Evolutionary conservation across 345 rosid genomes (phyloP).

Genomic region (Xanthoceras sorbifolium): DNA sequence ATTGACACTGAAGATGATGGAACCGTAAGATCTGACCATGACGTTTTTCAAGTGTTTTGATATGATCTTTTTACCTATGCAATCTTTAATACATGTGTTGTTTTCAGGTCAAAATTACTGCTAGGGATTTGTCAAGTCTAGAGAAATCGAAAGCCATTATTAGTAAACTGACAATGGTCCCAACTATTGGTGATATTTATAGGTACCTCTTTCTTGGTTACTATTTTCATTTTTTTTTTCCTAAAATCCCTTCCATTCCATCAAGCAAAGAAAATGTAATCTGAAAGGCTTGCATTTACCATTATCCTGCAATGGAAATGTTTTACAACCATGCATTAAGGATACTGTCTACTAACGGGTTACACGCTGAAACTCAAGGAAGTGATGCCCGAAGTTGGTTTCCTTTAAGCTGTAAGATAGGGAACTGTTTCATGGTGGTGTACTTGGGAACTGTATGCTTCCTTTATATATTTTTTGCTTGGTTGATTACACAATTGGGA

Average conservation of each 20-base stretch:
- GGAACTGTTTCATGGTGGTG: constrained; percentile 3
- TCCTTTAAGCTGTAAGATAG: neutral
- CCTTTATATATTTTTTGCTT: constrained; percentile 9
- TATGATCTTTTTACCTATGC: constrained; percentile 24
- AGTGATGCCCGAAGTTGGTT: neutral
- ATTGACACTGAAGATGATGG: constrained; percentile 92
- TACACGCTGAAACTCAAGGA: neutral
- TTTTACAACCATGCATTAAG: neutral
- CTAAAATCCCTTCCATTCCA: neutral
- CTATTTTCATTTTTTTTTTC: neutral
- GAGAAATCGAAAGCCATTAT: constrained; percentile 87
- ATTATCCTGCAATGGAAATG: neutral
- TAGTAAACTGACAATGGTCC: constrained; percentile 80
- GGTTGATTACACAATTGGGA: constrained; percentile 5
- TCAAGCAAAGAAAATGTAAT: neutral
- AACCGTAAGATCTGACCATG: constrained; percentile 52
- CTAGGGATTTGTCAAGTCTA: constrained; percentile 70
- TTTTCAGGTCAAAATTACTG: constrained; percentile 87
- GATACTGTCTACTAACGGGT: neutral
- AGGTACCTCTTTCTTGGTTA: constrained; percentile 45
- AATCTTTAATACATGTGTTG: constrained; percentile 18
- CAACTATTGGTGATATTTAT: constrained; percentile 80
- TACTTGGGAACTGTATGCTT: constrained; percentile 12
- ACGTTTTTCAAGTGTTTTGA: constrained; percentile 21
- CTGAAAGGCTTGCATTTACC: neutral